Base-by-base conservation (phyloP, 2,329 filamentous ascomycete genomes). In the Ascochyta rabiei region DNA sequence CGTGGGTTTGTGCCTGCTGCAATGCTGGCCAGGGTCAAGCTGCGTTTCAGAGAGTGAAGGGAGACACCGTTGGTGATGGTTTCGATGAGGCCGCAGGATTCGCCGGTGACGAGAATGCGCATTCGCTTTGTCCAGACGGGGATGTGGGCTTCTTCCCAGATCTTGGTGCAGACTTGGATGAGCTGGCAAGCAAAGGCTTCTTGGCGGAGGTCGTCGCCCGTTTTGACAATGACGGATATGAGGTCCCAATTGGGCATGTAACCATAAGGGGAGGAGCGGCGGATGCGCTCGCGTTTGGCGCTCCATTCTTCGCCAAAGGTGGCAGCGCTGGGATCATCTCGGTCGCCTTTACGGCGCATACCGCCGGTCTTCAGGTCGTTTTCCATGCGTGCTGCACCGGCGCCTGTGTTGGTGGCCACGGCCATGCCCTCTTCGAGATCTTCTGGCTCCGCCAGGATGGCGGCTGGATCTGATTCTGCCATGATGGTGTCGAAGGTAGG, bases 231-330 rank as follows among this genome's bases (percentile, higher is more conserved):
- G 56, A 95, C 90, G 69, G 89, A 93, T 59, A 95, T 82, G 21
- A 95, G 81, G 68, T 95, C 90, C 90, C 90, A 95, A 69, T 92
- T 93, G 77, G 90, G 90, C 87, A 92, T 91, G 86, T 89, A 91
- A 9, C 90, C 90, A 69, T 93, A 95, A 0, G 90, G 90, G 0
- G 90, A 93, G 1, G 89, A 89, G 65, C 89, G 89, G 57, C 90
- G 84, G 70, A 95, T 91, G 18, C 90, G 88, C 74, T 93, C 90
- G 67, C 89, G 90, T 75, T 95, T 95, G 50, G 87, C 83, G 64
- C 89, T 86, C 90, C 90, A 95, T 18, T 90, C 90, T 75, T 95
- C 90, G 54, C 91, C 90, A 74, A 95, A 93, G 5, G 91, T 91
- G 9, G 90, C 90, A 31, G 90, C 90, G 67, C 89, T 93, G 37